These are phyloP conservation scores for Colletotrichum sojae DNA, from an alignment of 2,329 filamentous ascomycete species.

Conservation along the genomic window DNA sequence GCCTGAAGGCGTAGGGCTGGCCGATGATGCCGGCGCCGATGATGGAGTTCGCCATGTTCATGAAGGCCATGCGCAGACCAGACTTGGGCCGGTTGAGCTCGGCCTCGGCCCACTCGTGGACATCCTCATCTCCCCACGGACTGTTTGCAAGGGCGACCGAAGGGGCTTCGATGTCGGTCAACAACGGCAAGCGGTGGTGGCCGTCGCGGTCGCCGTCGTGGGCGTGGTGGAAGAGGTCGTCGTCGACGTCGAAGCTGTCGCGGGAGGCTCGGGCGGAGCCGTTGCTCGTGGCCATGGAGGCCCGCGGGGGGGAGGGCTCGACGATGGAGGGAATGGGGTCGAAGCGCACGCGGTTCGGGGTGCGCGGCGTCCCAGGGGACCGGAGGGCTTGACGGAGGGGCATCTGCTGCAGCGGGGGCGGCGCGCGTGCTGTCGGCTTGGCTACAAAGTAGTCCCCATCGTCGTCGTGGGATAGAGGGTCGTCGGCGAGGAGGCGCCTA, in stretches of 20 bases:
- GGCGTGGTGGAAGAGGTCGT: slow-evolving; percentile 38
- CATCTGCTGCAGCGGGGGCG: slow-evolving; percentile 5
- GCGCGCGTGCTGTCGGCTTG: slow-evolving; percentile 12
- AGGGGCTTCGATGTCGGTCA: slow-evolving; percentile 88
- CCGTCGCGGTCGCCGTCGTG: slow-evolving; percentile 35
- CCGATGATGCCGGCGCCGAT: slow-evolving; percentile 84
- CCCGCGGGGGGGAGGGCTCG: slow-evolving; percentile 34
- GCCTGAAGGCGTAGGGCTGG: slow-evolving; percentile 95
- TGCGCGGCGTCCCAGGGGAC: slow-evolving; percentile 66
- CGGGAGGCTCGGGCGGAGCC: slow-evolving; percentile 29
- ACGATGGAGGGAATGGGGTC: slow-evolving; percentile 67
- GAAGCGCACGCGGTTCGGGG: slow-evolving; percentile 82
- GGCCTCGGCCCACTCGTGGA: slow-evolving; percentile 64
- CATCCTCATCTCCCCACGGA: slow-evolving; percentile 58
- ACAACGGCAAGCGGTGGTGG: slow-evolving; percentile 75
- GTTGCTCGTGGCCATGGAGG: slow-evolving; percentile 37
- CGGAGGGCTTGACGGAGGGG: slow-evolving; percentile 39
- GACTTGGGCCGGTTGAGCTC: slow-evolving; percentile 82
- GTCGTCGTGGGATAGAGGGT: slow-evolving; percentile 42
- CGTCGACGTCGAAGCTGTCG: slow-evolving; percentile 42
- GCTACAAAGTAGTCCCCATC: slow-evolving; percentile 28
- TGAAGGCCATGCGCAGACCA: slow-evolving; percentile 88
- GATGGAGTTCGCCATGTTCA: slow-evolving; percentile 99
- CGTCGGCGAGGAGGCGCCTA: slow-evolving; percentile 43
- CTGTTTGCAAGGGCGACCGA: slow-evolving; percentile 77